Evolutionary conservation across 768 basidiomycete species (phyloP), one percentile per base, ranked within the genome.

Genomic region (Suillus subaureus): DNA sequence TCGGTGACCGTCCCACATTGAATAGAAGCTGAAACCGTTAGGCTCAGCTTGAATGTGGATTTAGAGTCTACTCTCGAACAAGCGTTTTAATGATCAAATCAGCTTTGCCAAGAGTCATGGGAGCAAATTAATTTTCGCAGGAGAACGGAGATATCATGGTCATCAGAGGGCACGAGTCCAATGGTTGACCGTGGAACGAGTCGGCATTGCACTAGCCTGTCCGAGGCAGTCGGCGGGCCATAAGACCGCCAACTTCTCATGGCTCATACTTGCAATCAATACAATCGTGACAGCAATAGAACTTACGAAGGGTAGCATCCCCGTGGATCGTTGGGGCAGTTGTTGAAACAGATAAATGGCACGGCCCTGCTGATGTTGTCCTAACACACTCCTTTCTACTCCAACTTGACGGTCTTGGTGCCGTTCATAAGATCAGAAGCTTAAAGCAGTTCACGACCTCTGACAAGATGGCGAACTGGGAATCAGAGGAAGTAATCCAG

Each of bases 401-500:
- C 16, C 57, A 58, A 58, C 57, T 58, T 58, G 57, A 58, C 57
- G 37, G 16, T 31, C 57, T 39, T 18, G 4, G 57, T 58, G 37
- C 23, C 15, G 37, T 40, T 39, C 37, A 58, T 40, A 58, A 40
- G 26, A 58, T n/a, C 35, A 57, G 13, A 57, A 57, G 8, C 37
- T 39, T 16, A 1, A 39, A 40, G 39, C 23, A 9, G 23, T 58
- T 26, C 35, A 13, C 9, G 23, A 58, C 23, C n/a, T 62, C 51
- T 16, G 15, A 37, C 68, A 70, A 64, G 43, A 83, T 83, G 83
- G 73, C 74, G 61, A 65, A 80, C 64, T 83, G 82, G 82, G 68
- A 77, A 54, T 83, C 82, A 13, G 70, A 75, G 42, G 64, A 70
- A 12, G 75, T 81, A 70, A 67, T 83, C 57, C 76, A 72, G 28